Evolutionary conservation across 1,284 basidiomycete genomes (phyloP), one percentile per base, ranked within the genome.

Genomic region (Rhodotorula sp.): DNA sequence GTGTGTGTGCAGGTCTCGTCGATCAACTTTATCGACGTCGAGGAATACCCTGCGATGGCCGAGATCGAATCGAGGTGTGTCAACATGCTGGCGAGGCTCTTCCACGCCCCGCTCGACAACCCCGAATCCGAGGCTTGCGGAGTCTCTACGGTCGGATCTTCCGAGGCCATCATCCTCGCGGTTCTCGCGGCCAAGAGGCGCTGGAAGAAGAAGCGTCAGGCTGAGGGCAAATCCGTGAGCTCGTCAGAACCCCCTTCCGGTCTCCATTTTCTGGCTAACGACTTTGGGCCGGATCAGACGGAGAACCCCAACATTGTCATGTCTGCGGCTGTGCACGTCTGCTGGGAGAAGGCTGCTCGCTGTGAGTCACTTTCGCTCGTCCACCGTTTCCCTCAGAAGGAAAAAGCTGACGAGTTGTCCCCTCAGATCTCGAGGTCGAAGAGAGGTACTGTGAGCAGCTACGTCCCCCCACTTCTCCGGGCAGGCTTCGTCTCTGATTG

Each of bases 11-110:
- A 74, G 47, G 70, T 72, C 23, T 16, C 68, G 18, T 34, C 52
- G 7, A 62, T 67, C 54, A 67, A 81, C 75, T 79, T 79, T 61
- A 81, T 81, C 56, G 80, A 80, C 76, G 64, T 67, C 58, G 75
- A 78, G 58, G 77, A 81, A 62, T 81, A 81, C 68, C 79, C 79
- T 2, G 74, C 79, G 1, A 49, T 67, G 26, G 70, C 50, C 2
- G 67, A 69, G 50, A 85, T 93, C 64, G 91, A 93, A 79, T 88
- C 58, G 12, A 76, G 79, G 48, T 78, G 77, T 68, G 78, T 79
- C 68, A 79, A 79, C 75, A 79, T 79, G 60, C 76, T 80, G 64
- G 79, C 78, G 2, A 70, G 78, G 10, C 77, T 81, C 3, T 81
- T 81, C 78, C 76, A 81, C 70, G 80, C 81, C 2, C 81, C 81